Evolutionary conservation across 2,329 filamentous ascomycete genomes (phyloP).

Genomic region (Aspergillus sp.): DNA sequence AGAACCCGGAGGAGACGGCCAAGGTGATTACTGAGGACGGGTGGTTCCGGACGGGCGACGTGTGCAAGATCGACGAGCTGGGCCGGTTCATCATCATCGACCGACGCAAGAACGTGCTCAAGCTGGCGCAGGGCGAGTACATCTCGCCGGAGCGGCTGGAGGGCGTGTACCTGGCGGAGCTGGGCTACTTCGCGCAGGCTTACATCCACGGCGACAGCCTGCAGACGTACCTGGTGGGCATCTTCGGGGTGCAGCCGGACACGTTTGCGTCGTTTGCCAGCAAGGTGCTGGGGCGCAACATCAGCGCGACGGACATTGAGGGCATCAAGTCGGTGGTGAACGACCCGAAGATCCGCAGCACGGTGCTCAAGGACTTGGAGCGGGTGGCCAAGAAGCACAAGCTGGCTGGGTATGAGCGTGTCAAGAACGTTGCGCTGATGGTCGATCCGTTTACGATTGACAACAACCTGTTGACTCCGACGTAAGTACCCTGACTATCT

Average conservation of each 20-base stretch:
- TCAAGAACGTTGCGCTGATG: slow-evolving; percentile 63
- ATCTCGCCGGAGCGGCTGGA: slow-evolving; percentile 95
- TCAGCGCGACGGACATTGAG: slow-evolving; percentile 55
- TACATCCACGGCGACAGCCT: slow-evolving; percentile 86
- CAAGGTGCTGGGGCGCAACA: slow-evolving; percentile 60
- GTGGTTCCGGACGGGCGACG: slow-evolving; percentile 96
- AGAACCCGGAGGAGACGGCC: slow-evolving; percentile 76
- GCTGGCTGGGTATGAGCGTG: slow-evolving; percentile 83
- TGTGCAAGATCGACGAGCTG: slow-evolving; percentile 71
- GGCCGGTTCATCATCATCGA: slow-evolving; percentile 91
- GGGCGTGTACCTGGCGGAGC: slow-evolving; percentile 81
- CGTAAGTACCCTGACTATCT: slow-evolving; percentile 25
- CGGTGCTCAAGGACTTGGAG: slow-evolving; percentile 70
- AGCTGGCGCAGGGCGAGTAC: slow-evolving; percentile 95
- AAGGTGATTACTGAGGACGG: slow-evolving; percentile 78
- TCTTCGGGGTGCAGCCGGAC: slow-evolving; percentile 82
- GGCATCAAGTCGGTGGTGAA: slow-evolving; percentile 58
- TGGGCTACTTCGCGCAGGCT: slow-evolving; percentile 65
- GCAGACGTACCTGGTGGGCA: slow-evolving; percentile 70
- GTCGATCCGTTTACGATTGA: slow-evolving; percentile 88
- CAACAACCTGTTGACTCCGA: slow-evolving; percentile 62
- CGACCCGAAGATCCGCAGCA: slow-evolving; percentile 62
- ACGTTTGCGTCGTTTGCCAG: slow-evolving; percentile 72
- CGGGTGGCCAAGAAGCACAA: slow-evolving; percentile 71
- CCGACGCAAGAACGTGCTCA: slow-evolving; percentile 97